Percentiles rank a stretch among this genome's conserved stretches.
phyloP scores from a whole-genome alignment of 78 protist genomes.

The Dictyostelium intermedium region DNA sequence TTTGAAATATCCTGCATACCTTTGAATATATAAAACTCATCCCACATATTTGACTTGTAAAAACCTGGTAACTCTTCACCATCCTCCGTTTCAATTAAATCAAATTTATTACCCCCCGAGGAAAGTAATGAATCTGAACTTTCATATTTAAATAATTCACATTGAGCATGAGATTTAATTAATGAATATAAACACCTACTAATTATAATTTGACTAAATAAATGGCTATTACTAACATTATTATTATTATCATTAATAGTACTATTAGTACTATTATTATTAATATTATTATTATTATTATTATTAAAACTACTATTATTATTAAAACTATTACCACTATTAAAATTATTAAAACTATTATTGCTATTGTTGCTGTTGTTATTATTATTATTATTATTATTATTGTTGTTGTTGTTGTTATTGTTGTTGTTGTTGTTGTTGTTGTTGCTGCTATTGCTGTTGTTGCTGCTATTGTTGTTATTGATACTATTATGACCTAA shows the following conservation, averaged over 20 bases:
- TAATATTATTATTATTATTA: not conserved
- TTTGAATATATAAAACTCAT: conserved; percentile 35
- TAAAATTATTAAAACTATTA: not conserved
- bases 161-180: conserved; percentile 6
- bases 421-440: too few species aligned
- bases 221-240: not conserved
- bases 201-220: conserved; percentile 46
- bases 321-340: not conserved
- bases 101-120: not conserved
- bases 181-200: not conserved
- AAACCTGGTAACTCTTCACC: not conserved
- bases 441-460: too few species aligned
- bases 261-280: not conserved
- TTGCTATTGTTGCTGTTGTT: not conserved
- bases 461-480: too few species aligned
- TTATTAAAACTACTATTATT: not conserved
- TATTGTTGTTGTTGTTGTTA: not conserved
- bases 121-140: not conserved
- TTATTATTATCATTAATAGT: not conserved
- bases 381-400: not conserved
- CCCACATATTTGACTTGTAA: not conserved
- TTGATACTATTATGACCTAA: not conserved
- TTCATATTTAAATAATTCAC: conserved; percentile 5
- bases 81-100: not conserved
- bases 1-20: conserved; percentile 33